Base-by-base conservation (phyloP, 2,329 filamentous ascomycete species). In the Acephala macrosclerotiorum region DNA sequence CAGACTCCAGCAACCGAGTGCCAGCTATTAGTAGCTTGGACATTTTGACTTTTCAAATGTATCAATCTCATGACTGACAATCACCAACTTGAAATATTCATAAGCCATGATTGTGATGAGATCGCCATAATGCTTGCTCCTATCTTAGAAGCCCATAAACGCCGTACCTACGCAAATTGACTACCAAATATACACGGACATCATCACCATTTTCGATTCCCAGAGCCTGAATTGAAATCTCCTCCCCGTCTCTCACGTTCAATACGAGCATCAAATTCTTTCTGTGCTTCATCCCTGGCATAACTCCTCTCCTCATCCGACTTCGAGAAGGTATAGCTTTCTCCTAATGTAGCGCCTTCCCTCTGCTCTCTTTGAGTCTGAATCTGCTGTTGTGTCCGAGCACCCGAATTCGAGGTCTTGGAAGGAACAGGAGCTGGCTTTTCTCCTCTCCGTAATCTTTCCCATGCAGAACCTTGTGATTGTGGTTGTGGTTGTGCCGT, bases 231-330 rank as follows among this genome's bases (percentile, higher is more conserved):
- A 18, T 53, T 29, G 58, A 76, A 77, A 51, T 74, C 68, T 0
- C 70, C 75, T 11, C 75, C 75, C 22, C 66, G 68, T 49, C 75
- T 68, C 61, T 77, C 75, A 29, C 67, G 67, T 47, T 77, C 75
- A 22, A 77, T 64, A n/a, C 67, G 64, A 20, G 73, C 73, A 71
- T 77, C 75, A 64, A 77, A 77, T 22, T 76, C 75, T 57, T 68
- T 71, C 65, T 77, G 75, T 7, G 73, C 73, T 58, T 74, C 68
- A 18, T 65, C 61, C 55, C 67, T 72, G 2, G 68, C 70, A 51
- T 68, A 67, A 42, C 60, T 65, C 25, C 66, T 66, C 14, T 73
- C 68, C 36, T 72, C 71, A 3, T 70, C 69, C 1, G 63, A 59
- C 45, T 70, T 72, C 0, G 74, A 73, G 20, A 69, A 74, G n/a